Evolutionary conservation across 371 early-diverging fungal species (phyloP).

Genomic region (Mortierella sp.): DNA sequence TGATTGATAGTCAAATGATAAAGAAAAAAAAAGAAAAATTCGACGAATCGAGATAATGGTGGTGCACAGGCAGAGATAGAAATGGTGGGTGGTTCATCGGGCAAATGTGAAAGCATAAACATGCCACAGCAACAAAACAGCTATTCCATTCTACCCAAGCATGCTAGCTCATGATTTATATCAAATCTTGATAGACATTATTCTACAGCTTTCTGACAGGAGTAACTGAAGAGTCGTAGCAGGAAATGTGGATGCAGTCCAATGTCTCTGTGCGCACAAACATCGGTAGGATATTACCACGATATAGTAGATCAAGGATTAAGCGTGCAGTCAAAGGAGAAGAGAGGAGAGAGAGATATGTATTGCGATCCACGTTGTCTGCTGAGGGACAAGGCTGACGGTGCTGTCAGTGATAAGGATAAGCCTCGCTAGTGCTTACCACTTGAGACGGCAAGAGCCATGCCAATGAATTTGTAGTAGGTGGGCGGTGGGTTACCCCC

Average conservation of each 20-base stretch:
- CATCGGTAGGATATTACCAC: too few species aligned
- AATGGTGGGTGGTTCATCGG: background rate
- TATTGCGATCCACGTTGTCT: background rate
- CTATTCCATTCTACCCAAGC: conserved; percentile 6
- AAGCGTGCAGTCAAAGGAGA: background rate
- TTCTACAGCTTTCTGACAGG: background rate
- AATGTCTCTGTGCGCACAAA: too few species aligned
- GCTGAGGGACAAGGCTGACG: background rate
- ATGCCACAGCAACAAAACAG: background rate
- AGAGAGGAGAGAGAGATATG: background rate
- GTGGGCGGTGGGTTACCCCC: conserved; percentile 34
- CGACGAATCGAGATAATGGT: background rate
- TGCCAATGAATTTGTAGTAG: conserved; percentile 87
- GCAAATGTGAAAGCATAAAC: too few species aligned
- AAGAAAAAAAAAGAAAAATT: background rate
- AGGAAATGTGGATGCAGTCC: too few species aligned
- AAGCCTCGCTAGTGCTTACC: conserved; percentile 55
- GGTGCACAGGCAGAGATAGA: background rate
- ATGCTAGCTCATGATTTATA: background rate
- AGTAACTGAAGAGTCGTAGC: too few species aligned
- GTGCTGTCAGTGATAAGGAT: background rate
- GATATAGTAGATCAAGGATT: too few species aligned
- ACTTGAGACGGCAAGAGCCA: conserved; percentile 82
- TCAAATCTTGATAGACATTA: background rate
- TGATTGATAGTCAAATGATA: background rate